Evolutionary conservation across 176 grass and related monocot genomes (phyloP).

Genomic region (Cenchrus fungigraminus): DNA sequence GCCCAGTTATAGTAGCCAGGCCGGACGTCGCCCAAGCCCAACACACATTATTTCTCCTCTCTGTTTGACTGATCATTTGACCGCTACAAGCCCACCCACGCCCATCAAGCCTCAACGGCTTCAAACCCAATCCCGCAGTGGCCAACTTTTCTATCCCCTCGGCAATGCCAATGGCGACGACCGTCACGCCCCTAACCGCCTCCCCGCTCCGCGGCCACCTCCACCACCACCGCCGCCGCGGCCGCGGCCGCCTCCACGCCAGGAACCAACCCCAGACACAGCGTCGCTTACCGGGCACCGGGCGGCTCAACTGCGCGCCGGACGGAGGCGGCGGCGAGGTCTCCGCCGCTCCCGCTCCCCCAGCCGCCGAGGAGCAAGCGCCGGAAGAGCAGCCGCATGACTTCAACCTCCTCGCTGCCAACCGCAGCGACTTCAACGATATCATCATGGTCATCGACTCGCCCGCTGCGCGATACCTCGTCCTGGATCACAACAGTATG

Average conservation of each 20-base stretch:
- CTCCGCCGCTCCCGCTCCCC: background rate
- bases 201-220: constrained; percentile 23
- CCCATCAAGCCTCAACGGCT: too few relatives aligned
- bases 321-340: constrained; percentile 35
- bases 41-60: too few relatives aligned
- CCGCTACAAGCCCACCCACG: too few relatives aligned
- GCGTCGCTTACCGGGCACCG: background rate
- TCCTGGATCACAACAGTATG: constrained; percentile 79
- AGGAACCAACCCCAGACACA: background rate
- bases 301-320: constrained; percentile 29
- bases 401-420: constrained; percentile 53
- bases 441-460: constrained; percentile 79
- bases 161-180: constrained; percentile 49
- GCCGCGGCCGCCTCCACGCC: constrained; percentile 10
- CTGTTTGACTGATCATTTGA: too few relatives aligned
- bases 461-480: constrained; percentile 59
- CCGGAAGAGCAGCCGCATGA: constrained; percentile 30
- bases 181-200: constrained; percentile 36
- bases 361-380: constrained; percentile 8
- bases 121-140: constrained; percentile 20
- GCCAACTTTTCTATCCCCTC: constrained; percentile 23
- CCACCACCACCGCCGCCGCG: background rate
- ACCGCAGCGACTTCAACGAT: constrained; percentile 70
- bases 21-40: background rate
- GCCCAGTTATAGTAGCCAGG: background rate